Conservation (phyloP, 140 eudicot species). For the Flaveria floridana region DNA sequence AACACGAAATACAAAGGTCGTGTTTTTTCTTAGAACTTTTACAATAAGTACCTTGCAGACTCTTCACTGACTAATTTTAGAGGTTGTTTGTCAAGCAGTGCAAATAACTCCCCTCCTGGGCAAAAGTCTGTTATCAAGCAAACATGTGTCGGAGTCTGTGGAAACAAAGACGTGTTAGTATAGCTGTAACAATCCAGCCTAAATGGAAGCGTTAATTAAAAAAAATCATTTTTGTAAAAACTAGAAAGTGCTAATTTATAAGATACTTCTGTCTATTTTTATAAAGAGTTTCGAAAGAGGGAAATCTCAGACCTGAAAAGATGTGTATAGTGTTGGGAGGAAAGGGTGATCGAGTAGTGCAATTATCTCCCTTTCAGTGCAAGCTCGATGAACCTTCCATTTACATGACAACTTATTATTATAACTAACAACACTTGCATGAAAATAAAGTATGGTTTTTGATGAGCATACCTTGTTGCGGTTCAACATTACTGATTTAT, state of each 20-base stretch:
- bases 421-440: background rate
- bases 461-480: constrained; percentile 71
- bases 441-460: constrained; percentile 1
- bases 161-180: constrained; percentile 29
- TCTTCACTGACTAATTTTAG: constrained; percentile 69
- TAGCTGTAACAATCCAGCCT: background rate
- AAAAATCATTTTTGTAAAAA: no score
- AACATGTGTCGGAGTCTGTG: constrained; percentile 89
- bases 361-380: constrained; percentile 90
- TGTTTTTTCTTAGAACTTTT: background rate
- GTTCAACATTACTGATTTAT: constrained; percentile 77
- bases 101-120: constrained; percentile 95
- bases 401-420: background rate
- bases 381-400: constrained; percentile 93
- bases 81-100: constrained; percentile 92
- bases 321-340: constrained; percentile 85
- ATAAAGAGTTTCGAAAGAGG: background rate
- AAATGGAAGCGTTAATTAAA: background rate
- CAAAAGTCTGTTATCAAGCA: constrained; percentile 98
- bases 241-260: no score
- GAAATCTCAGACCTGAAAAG: constrained; percentile 66
- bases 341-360: constrained; percentile 93
- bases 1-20: background rate
- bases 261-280: background rate
- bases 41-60: constrained; percentile 69